phyloP scores from a whole-genome alignment of 2,329 filamentous ascomycete species.

The Huntiella omanensis region DNA sequence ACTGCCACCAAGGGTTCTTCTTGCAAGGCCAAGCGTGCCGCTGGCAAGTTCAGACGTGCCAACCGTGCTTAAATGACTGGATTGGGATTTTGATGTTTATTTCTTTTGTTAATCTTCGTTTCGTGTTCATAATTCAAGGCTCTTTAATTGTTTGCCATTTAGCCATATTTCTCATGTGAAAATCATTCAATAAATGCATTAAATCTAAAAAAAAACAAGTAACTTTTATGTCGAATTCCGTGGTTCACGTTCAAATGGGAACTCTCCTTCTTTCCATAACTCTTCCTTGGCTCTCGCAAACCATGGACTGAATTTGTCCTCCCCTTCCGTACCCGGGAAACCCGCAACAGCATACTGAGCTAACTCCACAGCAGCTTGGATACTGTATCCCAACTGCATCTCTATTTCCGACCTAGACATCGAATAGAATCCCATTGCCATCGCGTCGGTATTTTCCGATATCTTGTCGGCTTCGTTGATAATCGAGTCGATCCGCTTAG shows the following conservation, averaged over 20 bases:
- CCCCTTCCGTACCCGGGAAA: slow-evolving; percentile 21
- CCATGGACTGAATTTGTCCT: slow-evolving; percentile 68
- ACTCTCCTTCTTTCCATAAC: no score
- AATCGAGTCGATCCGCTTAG: slow-evolving; percentile 33
- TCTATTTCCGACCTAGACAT: slow-evolving; percentile 41
- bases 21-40: slow-evolving; percentile 5
- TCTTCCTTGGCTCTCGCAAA: slow-evolving; percentile 32
- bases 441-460: slow-evolving; percentile 49
- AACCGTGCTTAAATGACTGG: background rate
- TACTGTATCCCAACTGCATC: slow-evolving; percentile 28
- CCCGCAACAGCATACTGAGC: slow-evolving; percentile 38
- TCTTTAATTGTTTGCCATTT: background rate
- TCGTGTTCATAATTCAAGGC: no score
- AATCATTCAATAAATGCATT: no score
- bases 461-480: slow-evolving; percentile 37
- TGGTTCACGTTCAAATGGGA: no score
- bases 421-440: slow-evolving; percentile 56
- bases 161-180: background rate
- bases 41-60: background rate
- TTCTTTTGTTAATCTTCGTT: no score
- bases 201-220: no score
- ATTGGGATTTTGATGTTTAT: background rate
- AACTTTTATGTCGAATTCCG: no score
- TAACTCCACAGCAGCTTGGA: slow-evolving; percentile 26
- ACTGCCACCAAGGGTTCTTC: slow-evolving; percentile 5